Evolutionary conservation across 306 rosid species (phyloP), one percentile per base, ranked within the genome.

Genomic region (Cucumis cinereus): DNA sequence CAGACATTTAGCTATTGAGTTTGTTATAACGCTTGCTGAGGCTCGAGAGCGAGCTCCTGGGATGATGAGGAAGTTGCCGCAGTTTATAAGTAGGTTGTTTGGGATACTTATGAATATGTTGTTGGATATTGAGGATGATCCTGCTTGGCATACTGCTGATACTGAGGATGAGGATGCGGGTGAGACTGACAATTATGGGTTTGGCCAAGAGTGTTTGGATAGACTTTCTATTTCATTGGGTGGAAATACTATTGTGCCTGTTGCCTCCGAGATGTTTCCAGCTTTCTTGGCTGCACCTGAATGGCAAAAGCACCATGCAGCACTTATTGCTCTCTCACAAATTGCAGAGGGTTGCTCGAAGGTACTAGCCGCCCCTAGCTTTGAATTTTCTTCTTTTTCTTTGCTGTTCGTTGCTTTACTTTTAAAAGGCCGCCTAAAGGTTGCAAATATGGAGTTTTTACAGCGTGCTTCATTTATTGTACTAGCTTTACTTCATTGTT

Each of bases 31-130:
- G 0, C 90, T 93, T 2, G 96, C 98, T 0, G 98, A 93, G 92
- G 98, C 98, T 0, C 88, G 98, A 74, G 97, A 93, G 81, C 83
- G 98, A 1, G 98, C 98, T 0, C 98, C 98, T 0, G 98, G 98
- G 35, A 93, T 93, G 98, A 91, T 93, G 98, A 86, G 98, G 86
- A 93, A 93, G 84, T 77, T 93, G 83, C 98, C 98, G 0, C 98
- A 91, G 85, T 93, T 93, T 73, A 91, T 93, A 28, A 91, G 93
- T 82, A 81, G 97, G 41, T 72, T 93, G 83, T 93, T 93, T 79
- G 91, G 90, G 0, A 93, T 93, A 38, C 81, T 93, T 73, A 93
- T 93, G 98, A 89, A 82, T 78, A 91, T 90, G 97, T 84, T 91
- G 2, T 75, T 93, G 80, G 98, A 93, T 79, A 76, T 91, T 5